Base-by-base conservation (phyloP, 2,329 filamentous ascomycete species). In the Paraphoma chrysanthemicola region DNA sequence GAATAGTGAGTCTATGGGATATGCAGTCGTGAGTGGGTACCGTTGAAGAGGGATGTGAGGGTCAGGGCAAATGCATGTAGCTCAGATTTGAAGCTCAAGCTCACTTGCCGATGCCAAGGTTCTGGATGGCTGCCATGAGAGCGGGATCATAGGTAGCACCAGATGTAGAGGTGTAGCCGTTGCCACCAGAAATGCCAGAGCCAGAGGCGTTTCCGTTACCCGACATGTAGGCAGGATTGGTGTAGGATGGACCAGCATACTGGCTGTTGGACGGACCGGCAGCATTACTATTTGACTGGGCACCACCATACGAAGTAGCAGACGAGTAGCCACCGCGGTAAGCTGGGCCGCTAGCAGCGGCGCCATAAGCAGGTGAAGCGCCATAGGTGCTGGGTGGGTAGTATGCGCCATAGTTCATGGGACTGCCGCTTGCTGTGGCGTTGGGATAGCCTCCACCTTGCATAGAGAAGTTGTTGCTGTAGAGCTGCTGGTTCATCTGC, bases 401-500 rank as follows among this genome's bases (percentile, higher is more conserved):
- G 57, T 69, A 73, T 8, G 54, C 67, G 17, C 66, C 68, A 29
- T 67, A 73, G 50, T 72, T 71, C 70, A 73, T 73, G 1, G 70
- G 72, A 30, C 66, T 73, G 8, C 70, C 69, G 48, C 67, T 69
- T 1, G 60, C 59, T 14, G 60, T 62, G 8, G 55, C 66, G 17
- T 65, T 68, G 1, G 68, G 64, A 30, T 66, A 70, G 23, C 55
- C 48, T 31, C 54, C 59, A 39, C 54, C 17, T 38, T 54, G 47
- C 47, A 59, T 53, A 1, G 64, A 57, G 38, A 63, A 70, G 28
- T 51, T 36, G 33, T 6, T 44, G 14, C 62, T 60, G 41, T 64
- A 72, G 51, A 64, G 58, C 31, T 64, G 66, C 7, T 67, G 57
- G n/a, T 47, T 45, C 38, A 64, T 54, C 39, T 64, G 67, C 39